A percentile compares a stretch with the other conserved stretches of the same genome.
phyloP scores from a whole-genome alignment of 345 rosid genomes.

The Microthlaspi erraticum region DNA sequence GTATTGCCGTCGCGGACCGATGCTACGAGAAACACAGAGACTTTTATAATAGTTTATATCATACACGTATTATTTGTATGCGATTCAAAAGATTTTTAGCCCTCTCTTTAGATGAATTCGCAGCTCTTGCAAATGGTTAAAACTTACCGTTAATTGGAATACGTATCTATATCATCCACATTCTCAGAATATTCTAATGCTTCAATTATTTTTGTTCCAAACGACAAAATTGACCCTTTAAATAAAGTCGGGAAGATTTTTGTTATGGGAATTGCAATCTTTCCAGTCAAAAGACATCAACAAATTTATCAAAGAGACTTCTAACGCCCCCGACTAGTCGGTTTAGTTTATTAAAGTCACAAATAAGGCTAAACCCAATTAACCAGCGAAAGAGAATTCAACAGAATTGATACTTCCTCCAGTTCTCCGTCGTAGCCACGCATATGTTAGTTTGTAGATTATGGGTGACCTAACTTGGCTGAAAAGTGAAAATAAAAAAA shows the following conservation, averaged over 20 bases:
- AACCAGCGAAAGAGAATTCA: background rate
- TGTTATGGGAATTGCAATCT: slow-evolving; percentile 8
- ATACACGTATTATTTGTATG: background rate
- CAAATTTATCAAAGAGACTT: slow-evolving; percentile 13
- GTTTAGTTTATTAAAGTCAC: too few relatives aligned
- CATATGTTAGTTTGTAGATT: slow-evolving; percentile 17
- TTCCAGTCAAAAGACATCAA: slow-evolving; percentile 30
- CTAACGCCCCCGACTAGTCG: too few relatives aligned
- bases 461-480: slow-evolving; percentile 40
- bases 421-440: slow-evolving; percentile 6
- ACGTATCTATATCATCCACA: slow-evolving; percentile 2
- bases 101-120: background rate
- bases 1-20: slow-evolving; percentile 45
- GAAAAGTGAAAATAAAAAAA: slow-evolving; percentile 22
- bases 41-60: background rate
- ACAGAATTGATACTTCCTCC: slow-evolving; percentile 9
- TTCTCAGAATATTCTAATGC: slow-evolving; percentile 18
- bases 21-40: slow-evolving; percentile 6
- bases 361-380: too few relatives aligned
- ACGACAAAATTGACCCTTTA: slow-evolving; percentile 26
- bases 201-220: slow-evolving; percentile 27
- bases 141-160: background rate
- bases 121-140: slow-evolving; percentile 11
- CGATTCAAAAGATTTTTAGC: background rate
- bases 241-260: slow-evolving; percentile 22